A percentile compares a stretch with the other conserved stretches of the same genome.
Conservation (phyloP, 371 early-diverging fungal species). For the Rhizopus sp. region DNA sequence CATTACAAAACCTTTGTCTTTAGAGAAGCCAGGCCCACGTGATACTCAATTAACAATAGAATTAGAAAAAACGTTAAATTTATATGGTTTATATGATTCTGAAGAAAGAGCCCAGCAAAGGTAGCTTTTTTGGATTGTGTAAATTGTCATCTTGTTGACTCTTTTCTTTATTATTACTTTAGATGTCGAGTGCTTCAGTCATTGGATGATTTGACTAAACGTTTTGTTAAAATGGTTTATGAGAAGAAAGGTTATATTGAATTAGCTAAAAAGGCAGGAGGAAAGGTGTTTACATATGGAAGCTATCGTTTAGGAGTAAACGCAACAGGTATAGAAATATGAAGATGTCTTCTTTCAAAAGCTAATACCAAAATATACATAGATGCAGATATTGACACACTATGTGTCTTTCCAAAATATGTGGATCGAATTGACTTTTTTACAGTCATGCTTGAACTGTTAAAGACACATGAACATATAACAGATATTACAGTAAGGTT, state of each 20-base stretch:
- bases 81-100: conserved; percentile 22
- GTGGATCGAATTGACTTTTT: conserved; percentile 87
- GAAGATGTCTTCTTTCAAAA: not conserved
- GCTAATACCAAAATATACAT: not conserved
- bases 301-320: conserved; percentile 94
- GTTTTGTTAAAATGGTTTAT: conserved; percentile 57
- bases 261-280: conserved; percentile 47
- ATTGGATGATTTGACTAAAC: conserved; percentile 63
- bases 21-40: conserved; percentile 25
- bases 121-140: conserved; percentile 1
- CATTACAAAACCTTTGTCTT: conserved; percentile 19
- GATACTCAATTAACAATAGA: conserved; percentile 31
- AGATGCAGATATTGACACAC: conserved; percentile 91
- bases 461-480: conserved; percentile 65
- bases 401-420: conserved; percentile 88
- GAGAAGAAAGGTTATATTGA: conserved; percentile 13
- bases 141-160: not conserved
- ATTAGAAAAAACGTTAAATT: conserved; percentile 11
- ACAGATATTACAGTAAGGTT: conserved; percentile 63
- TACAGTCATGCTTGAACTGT: conserved; percentile 63
- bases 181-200: conserved; percentile 67
- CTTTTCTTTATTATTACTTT: not conserved
- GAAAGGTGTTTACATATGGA: conserved; percentile 91
- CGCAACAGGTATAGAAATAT: conserved; percentile 52
- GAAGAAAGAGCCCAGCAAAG: conserved; percentile 9